Percentiles rank a stretch among this genome's conserved stretches.
Conservation (phyloP, 2,329 filamentous ascomycete species). For the Arthrobotrys sinensis region DNA sequence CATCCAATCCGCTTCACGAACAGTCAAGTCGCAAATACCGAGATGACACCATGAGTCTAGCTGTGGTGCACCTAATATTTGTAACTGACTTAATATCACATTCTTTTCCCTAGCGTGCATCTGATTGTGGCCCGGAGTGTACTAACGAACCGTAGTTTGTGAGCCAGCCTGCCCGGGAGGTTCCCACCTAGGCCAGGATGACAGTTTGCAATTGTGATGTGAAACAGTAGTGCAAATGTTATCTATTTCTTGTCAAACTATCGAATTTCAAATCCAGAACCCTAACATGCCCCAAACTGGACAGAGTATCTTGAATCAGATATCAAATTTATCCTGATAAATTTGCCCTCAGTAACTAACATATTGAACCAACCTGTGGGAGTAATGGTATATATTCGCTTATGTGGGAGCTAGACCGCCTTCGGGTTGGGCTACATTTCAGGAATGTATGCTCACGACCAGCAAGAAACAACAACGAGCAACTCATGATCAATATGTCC, state of each 20-base stretch:
- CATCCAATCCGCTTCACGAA: slow-evolving; percentile 40
- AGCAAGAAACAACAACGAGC: slow-evolving; percentile 3
- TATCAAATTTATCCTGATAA: slow-evolving; percentile 7
- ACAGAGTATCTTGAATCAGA: slow-evolving; percentile 33
- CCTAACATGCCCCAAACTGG: slow-evolving; percentile 4
- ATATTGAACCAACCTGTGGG: not conserved
- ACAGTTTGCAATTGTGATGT: slow-evolving; percentile 7
- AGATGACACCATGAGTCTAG: slow-evolving; percentile 17
- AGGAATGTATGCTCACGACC: slow-evolving; percentile 1
- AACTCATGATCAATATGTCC: slow-evolving; percentile 2
- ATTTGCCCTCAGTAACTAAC: not conserved
- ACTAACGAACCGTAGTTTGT: not conserved
- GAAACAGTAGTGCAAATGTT: slow-evolving; percentile 18
- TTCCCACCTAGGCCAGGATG: not conserved
- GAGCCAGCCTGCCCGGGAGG: not conserved
- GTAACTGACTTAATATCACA: slow-evolving; percentile 5
- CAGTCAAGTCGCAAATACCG: slow-evolving; percentile 3
- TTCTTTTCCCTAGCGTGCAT: not conserved
- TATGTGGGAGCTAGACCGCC: not conserved
- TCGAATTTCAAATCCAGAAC: not conserved
- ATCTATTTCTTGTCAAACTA: not conserved
- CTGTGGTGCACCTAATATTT: slow-evolving; percentile 7
- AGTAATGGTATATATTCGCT: not conserved
- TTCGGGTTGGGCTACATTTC: not conserved
- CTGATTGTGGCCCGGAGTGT: not conserved